These are phyloP conservation scores for Lyophyllum semitale DNA, from an alignment of 768 basidiomycete genomes.

Conservation along the genomic window DNA sequence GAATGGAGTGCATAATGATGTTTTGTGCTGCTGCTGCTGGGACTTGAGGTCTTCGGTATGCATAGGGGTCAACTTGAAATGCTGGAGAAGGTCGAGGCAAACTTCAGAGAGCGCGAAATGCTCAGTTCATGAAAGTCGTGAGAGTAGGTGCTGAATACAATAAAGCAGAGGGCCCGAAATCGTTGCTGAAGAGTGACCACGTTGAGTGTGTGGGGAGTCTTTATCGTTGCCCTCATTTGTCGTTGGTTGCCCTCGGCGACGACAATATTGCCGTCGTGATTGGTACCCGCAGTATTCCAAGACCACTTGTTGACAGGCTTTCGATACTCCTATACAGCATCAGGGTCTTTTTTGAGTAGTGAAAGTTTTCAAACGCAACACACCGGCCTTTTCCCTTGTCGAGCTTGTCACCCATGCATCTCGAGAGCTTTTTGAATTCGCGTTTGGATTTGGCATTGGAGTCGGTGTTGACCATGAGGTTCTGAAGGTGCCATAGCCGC, in stretches of 20 bases:
- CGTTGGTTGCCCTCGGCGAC: constrained; percentile 22
- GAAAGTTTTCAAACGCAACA: constrained; percentile 29
- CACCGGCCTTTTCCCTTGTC: constrained; percentile 92
- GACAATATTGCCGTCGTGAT: constrained; percentile 22
- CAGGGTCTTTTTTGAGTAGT: constrained; percentile 29
- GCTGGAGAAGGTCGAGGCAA: constrained; percentile 74
- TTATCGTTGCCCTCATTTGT: constrained; percentile 34
- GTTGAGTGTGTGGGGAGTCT: constrained; percentile 39
- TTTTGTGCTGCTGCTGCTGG: constrained; percentile 32
- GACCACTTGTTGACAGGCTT: constrained; percentile 64
- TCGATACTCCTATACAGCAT: constrained; percentile 66
- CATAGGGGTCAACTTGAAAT: constrained; percentile 36
- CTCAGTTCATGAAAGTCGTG: constrained; percentile 71
- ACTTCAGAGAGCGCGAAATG: constrained; percentile 77
- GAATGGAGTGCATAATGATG: constrained; percentile 28
- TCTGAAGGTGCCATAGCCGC: constrained; percentile 92
- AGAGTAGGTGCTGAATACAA: constrained; percentile 67
- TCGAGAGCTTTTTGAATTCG: constrained; percentile 88
- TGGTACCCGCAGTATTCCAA: constrained; percentile 33
- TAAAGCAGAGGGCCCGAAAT: constrained; percentile 79
- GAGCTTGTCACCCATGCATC: constrained; percentile 87
- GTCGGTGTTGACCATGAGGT: constrained; percentile 88
- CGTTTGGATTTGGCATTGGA: constrained; percentile 87
- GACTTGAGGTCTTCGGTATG: constrained; percentile 14
- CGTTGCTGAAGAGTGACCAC: constrained; percentile 59